These are phyloP conservation scores for Dalbergia cultrata DNA, from an alignment of 306 rosid species.

Conservation along the genomic window DNA sequence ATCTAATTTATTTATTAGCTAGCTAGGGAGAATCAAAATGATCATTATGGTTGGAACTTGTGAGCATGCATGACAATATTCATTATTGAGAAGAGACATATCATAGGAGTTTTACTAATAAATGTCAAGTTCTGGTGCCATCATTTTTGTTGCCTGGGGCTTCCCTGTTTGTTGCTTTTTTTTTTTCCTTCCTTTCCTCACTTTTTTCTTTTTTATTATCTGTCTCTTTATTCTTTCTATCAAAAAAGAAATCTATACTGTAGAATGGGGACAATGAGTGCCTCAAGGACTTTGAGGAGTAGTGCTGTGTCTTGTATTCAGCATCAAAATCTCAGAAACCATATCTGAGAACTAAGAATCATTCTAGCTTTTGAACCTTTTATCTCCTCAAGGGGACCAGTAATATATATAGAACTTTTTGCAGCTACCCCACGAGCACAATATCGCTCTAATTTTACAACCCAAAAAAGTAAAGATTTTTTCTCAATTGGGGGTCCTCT, in stretches of 20 bases:
- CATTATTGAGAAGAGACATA: conserved; percentile 45
- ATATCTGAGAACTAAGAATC: conserved; percentile 64
- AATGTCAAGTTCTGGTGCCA: conserved; percentile 32
- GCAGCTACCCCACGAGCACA: conserved; percentile 69
- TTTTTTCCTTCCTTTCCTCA: neutral
- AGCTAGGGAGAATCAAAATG: conserved; percentile 36
- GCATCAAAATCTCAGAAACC: conserved; percentile 72
- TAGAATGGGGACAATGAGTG: conserved; percentile 64
- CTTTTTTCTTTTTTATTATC: conserved; percentile 47
- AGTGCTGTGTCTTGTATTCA: conserved; percentile 84
- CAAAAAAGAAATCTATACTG: conserved; percentile 27
- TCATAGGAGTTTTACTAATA: conserved; percentile 20
- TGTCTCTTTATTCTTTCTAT: conserved; percentile 36
- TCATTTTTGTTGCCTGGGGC: conserved; percentile 41
- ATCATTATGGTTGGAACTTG: conserved; percentile 51
- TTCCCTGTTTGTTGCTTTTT: conserved; percentile 50
- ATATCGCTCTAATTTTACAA: conserved; percentile 47
- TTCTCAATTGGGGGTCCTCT: conserved; percentile 44
- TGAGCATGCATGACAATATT: conserved; percentile 45
- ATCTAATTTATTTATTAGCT: neutral
- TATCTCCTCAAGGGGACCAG: conserved; percentile 51
- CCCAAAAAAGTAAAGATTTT: conserved; percentile 48
- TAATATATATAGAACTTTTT: conserved; percentile 48
- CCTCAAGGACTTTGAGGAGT: conserved; percentile 53
- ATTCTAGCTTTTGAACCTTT: conserved; percentile 81